phyloP scores from a whole-genome alignment of 2,329 filamentous ascomycete genomes.

The Aspergillus tamarii region DNA sequence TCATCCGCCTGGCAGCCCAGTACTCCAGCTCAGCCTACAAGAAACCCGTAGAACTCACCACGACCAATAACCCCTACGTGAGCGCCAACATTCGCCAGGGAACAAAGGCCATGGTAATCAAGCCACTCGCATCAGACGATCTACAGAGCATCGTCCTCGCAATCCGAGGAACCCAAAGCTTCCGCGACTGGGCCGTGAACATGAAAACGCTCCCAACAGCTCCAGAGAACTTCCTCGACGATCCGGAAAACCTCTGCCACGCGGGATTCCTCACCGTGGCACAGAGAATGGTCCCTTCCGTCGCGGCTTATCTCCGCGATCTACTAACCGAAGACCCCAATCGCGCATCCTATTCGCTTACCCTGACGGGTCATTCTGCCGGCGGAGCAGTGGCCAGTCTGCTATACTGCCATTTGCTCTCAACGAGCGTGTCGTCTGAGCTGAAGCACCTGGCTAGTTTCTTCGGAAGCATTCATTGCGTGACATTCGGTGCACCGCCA shows the following conservation, averaged over 20 bases:
- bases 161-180: constrained; percentile 76
- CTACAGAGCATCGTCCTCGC: constrained; percentile 81
- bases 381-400: constrained; percentile 82
- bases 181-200: constrained; percentile 87
- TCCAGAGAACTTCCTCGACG: constrained; percentile 74
- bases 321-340: constrained; percentile 72
- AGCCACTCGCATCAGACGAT: constrained; percentile 76
- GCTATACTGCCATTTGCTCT: constrained; percentile 81
- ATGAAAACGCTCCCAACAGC: constrained; percentile 69
- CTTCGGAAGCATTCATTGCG: constrained; percentile 80
- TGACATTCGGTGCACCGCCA: constrained; percentile 84
- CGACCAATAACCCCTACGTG: constrained; percentile 55
- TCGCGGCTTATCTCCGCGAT: constrained; percentile 70
- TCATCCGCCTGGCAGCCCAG: constrained; percentile 76
- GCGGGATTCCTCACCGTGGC: constrained; percentile 78
- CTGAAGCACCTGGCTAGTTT: constrained; percentile 68
- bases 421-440: constrained; percentile 58
- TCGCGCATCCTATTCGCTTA: constrained; percentile 67
- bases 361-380: constrained; percentile 85
- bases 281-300: constrained; percentile 71
- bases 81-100: constrained; percentile 71
- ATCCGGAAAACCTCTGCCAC: constrained; percentile 76
- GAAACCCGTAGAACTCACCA: neutral
- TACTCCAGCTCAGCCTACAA: constrained; percentile 75
- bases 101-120: constrained; percentile 85